These are phyloP conservation scores for Diaporthe helianthi DNA, from an alignment of 2,329 filamentous ascomycete species.

Conservation along the genomic window DNA sequence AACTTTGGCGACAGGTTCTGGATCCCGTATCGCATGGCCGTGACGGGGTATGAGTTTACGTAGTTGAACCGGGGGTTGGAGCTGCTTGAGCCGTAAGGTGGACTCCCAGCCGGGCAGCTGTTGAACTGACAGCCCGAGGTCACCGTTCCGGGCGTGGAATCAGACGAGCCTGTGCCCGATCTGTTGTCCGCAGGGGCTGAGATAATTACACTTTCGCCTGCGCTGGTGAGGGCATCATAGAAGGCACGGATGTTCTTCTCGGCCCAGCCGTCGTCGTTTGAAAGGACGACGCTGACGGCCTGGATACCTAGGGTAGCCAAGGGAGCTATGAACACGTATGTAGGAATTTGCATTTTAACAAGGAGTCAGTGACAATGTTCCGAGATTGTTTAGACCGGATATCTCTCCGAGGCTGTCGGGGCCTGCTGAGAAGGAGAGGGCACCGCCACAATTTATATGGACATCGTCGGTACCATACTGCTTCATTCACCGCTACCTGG, in stretches of 20 bases:
- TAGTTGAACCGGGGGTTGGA: slow-evolving; percentile 69
- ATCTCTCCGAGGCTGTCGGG: background rate
- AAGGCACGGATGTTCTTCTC: slow-evolving; percentile 70
- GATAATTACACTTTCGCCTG: slow-evolving; percentile 67
- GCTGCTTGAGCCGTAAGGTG: slow-evolving; percentile 63
- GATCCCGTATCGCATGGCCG: slow-evolving; percentile 68
- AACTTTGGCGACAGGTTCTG: slow-evolving; percentile 59
- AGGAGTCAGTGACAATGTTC: rapidly evolving
- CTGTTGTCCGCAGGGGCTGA: slow-evolving; percentile 72
- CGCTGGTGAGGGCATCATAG: slow-evolving; percentile 59
- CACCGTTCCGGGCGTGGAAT: slow-evolving; percentile 55
- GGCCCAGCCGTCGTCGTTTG: slow-evolving; percentile 77
- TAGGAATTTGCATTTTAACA: slow-evolving; percentile 10
- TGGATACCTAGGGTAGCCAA: background rate
- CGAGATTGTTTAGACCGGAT: background rate
- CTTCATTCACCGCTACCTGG: background rate
- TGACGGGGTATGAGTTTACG: slow-evolving; percentile 74
- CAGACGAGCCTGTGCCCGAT: slow-evolving; percentile 67
- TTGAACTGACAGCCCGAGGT: slow-evolving; percentile 63
- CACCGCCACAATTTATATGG: background rate
- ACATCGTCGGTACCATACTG: too few species aligned
- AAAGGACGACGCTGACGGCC: slow-evolving; percentile 22
- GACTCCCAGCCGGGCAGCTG: slow-evolving; percentile 64
- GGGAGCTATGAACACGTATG: background rate
- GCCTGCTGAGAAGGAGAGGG: rapidly evolving